Percentiles rank a stretch among this genome's conserved stretches.
These are phyloP conservation scores for Melampsora larici-populina DNA, from an alignment of 1,284 basidiomycete genomes.

Conservation along the genomic window DNA sequence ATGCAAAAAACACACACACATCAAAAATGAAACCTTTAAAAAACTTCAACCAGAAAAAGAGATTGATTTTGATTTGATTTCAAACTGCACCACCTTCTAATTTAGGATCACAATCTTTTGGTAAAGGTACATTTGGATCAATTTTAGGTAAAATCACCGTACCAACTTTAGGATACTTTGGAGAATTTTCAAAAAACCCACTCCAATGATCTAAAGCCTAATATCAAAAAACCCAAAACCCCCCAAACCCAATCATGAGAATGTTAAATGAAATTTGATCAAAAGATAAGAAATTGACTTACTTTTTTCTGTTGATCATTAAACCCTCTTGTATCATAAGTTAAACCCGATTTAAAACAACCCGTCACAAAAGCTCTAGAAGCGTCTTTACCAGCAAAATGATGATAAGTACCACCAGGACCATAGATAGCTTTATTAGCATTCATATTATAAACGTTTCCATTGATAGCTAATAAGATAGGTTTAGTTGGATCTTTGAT, in stretches of 20 bases:
- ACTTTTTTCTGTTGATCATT: constrained; percentile 69
- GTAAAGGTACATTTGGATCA: constrained; percentile 72
- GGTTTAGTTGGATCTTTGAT: constrained; percentile 29
- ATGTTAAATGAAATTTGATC: neutral
- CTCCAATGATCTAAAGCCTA: constrained; percentile 81
- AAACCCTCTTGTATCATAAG: constrained; percentile 81
- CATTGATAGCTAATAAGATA: constrained; percentile 28
- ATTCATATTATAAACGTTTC: constrained; percentile 28
- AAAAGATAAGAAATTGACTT: constrained; percentile 19
- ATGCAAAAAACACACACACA: too few species aligned
- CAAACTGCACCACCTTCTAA: constrained; percentile 39
- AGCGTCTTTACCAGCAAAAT: constrained; percentile 71
- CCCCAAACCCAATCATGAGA: neutral
- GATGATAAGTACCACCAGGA: constrained; percentile 43
- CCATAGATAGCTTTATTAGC: constrained; percentile 19
- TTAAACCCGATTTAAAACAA: constrained; percentile 80
- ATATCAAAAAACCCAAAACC: neutral
- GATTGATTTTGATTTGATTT: too few species aligned
- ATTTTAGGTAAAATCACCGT: constrained; percentile 61
- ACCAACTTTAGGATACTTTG: constrained; percentile 61
- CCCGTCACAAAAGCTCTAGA: constrained; percentile 86
- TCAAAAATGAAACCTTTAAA: too few species aligned
- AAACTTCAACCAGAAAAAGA: too few species aligned
- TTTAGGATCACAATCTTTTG: constrained; percentile 63
- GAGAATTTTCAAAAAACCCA: constrained; percentile 70